phyloP scores from a whole-genome alignment of 441 rosid genomes.

The Adansonia gregorii region DNA sequence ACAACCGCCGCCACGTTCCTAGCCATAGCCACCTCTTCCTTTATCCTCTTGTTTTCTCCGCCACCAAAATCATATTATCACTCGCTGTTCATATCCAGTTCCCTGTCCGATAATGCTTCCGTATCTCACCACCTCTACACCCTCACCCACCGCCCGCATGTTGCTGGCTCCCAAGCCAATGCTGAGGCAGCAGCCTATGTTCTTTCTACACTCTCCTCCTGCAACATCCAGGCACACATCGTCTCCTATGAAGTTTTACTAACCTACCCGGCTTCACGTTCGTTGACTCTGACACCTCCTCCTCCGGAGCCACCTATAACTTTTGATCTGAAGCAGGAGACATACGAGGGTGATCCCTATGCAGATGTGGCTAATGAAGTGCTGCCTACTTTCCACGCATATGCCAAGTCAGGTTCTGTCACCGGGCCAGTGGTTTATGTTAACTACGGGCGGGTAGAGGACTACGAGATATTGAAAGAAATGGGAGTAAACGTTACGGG shows the following conservation, averaged over 20 bases:
- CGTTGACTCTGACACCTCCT: slow-evolving; percentile 44
- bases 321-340: slow-evolving; percentile 56
- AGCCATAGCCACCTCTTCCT: slow-evolving; percentile 46
- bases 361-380: slow-evolving; percentile 58
- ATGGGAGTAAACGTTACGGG: slow-evolving; percentile 60
- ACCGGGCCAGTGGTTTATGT: slow-evolving; percentile 64
- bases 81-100: slow-evolving; percentile 54
- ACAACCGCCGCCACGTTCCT: slow-evolving; percentile 36
- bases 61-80: slow-evolving; percentile 63
- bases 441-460: slow-evolving; percentile 79
- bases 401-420: slow-evolving; percentile 75
- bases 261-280: slow-evolving; percentile 72
- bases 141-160: slow-evolving; percentile 84
- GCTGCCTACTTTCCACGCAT: slow-evolving; percentile 68
- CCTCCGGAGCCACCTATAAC: slow-evolving; percentile 34
- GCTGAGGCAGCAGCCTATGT: slow-evolving; percentile 66
- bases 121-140: slow-evolving; percentile 59
- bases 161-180: slow-evolving; percentile 79
- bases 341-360: slow-evolving; percentile 58
- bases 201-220: slow-evolving; percentile 52
- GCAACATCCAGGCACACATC: slow-evolving; percentile 44
- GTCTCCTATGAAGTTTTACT: slow-evolving; percentile 61
- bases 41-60: slow-evolving; percentile 33
- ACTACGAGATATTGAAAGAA: slow-evolving; percentile 50
- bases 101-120: slow-evolving; percentile 67